Percentiles rank a stretch among this genome's conserved stretches.
These are phyloP conservation scores for Pistacia atlantica DNA, from an alignment of 345 rosid species.

Conservation along the genomic window DNA sequence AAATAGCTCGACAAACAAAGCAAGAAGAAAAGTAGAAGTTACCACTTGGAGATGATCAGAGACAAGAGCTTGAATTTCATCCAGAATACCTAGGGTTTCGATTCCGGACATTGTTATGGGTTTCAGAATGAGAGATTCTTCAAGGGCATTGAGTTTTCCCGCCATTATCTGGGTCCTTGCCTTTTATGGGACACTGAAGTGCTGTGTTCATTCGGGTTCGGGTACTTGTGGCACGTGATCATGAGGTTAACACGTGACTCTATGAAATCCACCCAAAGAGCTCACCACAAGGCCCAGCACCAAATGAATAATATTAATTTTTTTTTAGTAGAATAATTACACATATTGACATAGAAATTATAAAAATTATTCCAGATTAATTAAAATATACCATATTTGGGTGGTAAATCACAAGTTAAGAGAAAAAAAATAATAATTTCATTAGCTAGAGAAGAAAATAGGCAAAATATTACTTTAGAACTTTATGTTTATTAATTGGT, in stretches of 20 bases:
- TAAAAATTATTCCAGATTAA: no score
- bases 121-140: conserved; percentile 1
- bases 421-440: no score
- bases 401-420: no score
- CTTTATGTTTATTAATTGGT: no score
- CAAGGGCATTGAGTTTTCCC: conserved; percentile 42
- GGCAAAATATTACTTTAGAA: no score
- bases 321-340: no score
- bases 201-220: neutral
- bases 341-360: no score
- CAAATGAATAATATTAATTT: no score
- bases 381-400: no score
- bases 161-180: conserved; percentile 31
- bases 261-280: no score
- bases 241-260: neutral
- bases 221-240: neutral
- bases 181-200: neutral
- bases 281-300: no score
- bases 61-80: conserved; percentile 71
- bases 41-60: conserved; percentile 87
- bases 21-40: conserved; percentile 15
- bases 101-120: conserved; percentile 38
- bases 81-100: conserved; percentile 69
- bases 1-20: neutral
- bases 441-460: no score